phyloP scores from a whole-genome alignment of 768 basidiomycete species.

The Lentinula guzmanii region DNA sequence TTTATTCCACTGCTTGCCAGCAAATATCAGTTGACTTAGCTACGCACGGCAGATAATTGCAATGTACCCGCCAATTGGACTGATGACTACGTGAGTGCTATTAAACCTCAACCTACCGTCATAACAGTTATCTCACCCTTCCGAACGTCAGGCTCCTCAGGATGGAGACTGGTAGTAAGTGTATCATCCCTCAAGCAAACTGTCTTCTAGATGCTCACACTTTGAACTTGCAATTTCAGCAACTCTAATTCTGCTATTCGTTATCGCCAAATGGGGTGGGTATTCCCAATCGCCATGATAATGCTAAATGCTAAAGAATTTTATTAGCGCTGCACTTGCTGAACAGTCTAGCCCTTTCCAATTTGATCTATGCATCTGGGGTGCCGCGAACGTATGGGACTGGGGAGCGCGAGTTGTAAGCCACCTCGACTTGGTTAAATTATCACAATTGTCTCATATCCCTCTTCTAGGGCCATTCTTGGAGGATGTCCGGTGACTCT shows the following conservation, averaged over 20 bases:
- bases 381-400: slow-evolving; percentile 46
- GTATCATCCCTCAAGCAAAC: not conserved
- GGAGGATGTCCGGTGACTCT: slow-evolving; percentile 47
- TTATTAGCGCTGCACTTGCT: slow-evolving; percentile 36
- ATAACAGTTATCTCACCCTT: not conserved
- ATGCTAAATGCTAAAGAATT: not conserved
- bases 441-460: not conserved
- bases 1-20: not conserved
- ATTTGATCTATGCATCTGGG: slow-evolving; percentile 50
- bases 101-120: not conserved
- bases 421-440: not conserved
- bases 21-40: not conserved
- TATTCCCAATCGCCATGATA: not conserved
- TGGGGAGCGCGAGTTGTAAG: slow-evolving; percentile 52
- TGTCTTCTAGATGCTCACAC: not conserved
- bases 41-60: slow-evolving; percentile 37
- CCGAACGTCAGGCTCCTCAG: slow-evolving; percentile 22
- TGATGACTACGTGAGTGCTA: slow-evolving; percentile 28
- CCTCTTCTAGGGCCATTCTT: slow-evolving; percentile 38
- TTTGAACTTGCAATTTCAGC: slow-evolving; percentile 17
- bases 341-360: slow-evolving; percentile 39
- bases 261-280: slow-evolving; percentile 51
- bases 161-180: slow-evolving; percentile 37
- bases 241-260: slow-evolving; percentile 55
- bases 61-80: slow-evolving; percentile 47